Evolutionary conservation across 768 basidiomycete genomes (phyloP).

Genomic region (Kwoniella newhampshirensis): DNA sequence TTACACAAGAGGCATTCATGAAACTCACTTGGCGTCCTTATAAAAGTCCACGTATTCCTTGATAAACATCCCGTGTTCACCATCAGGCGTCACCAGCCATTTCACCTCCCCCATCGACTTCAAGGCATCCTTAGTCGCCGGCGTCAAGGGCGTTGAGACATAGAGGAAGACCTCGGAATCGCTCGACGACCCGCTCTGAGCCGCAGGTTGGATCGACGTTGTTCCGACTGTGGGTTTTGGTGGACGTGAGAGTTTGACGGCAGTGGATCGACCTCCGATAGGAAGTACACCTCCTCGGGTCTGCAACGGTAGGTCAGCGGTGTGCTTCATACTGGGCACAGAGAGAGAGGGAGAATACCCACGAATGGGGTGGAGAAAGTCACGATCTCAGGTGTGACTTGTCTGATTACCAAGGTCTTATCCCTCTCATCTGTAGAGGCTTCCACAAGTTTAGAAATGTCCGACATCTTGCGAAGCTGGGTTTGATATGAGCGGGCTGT

Average conservation of each 20-base stretch:
- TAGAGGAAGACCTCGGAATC: conserved; percentile 72
- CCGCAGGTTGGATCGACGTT: conserved; percentile 11
- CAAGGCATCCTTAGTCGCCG: conserved; percentile 62
- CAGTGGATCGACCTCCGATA: conserved; percentile 80
- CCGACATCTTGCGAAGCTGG: neutral
- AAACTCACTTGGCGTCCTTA: conserved; percentile 55
- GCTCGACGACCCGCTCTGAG: neutral
- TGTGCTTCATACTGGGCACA: no score
- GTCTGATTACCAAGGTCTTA: conserved; percentile 50
- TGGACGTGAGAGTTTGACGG: conserved; percentile 63
- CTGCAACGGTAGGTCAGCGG: neutral
- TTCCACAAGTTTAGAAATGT: conserved; percentile 1
- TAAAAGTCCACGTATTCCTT: conserved; percentile 62
- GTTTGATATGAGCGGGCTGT: neutral
- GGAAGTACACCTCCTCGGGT: conserved; percentile 67
- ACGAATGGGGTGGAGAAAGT: conserved; percentile 55
- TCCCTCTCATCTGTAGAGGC: conserved; percentile 28
- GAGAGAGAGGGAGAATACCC: conserved; percentile 17
- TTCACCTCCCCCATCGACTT: conserved; percentile 27
- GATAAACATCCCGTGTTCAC: conserved; percentile 54
- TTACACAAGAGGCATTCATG: conserved; percentile 1
- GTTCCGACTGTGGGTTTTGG: conserved; percentile 11
- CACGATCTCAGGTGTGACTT: conserved; percentile 49
- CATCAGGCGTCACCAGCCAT: conserved; percentile 54
- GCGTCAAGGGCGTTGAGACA: conserved; percentile 72